Percentiles rank a stretch among this genome's conserved stretches.
Conservation (phyloP, 352 stramenopile genomes). For the Phytophthora boehmeriae region DNA sequence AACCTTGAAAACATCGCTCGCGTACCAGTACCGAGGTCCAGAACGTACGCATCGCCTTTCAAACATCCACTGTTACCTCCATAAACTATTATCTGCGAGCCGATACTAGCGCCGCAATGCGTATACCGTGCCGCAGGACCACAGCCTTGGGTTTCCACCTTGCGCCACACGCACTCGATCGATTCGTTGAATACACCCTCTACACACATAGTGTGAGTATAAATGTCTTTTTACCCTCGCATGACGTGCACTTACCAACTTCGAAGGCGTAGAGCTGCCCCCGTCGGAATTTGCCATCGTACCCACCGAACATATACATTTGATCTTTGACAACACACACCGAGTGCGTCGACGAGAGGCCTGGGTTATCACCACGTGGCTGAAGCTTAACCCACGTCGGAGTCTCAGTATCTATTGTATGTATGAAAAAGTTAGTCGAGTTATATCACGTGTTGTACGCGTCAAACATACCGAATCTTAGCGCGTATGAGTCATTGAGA, state of each 20-base stretch:
- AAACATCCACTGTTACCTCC: conserved; percentile 64
- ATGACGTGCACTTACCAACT: conserved; percentile 33
- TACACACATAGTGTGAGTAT: conserved; percentile 13
- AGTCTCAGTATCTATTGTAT: conserved; percentile 38
- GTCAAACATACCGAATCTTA: conserved; percentile 50
- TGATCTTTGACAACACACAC: conserved; percentile 48
- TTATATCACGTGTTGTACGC: background rate
- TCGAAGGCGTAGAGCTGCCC: conserved; percentile 52
- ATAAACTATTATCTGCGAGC: conserved; percentile 58
- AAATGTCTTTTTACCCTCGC: background rate
- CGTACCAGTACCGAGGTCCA: conserved; percentile 51
- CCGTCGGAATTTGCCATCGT: conserved; percentile 61
- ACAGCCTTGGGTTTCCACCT: conserved; percentile 42
- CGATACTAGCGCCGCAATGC: conserved; percentile 52
- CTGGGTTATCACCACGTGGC: conserved; percentile 48
- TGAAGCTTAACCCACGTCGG: conserved; percentile 59
- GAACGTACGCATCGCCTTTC: conserved; percentile 58
- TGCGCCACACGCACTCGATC: conserved; percentile 49
- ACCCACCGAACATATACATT: conserved; percentile 75
- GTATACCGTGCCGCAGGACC: conserved; percentile 55
- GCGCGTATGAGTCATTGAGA: conserved; percentile 57
- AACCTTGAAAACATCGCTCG: too few relatives aligned
- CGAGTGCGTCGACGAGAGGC: conserved; percentile 55
- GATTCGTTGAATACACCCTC: conserved; percentile 33
- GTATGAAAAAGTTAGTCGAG: too few relatives aligned